These are phyloP conservation scores for Gracilaria domingensis DNA, from an alignment of 23 red algal species.

Conservation along the genomic window DNA sequence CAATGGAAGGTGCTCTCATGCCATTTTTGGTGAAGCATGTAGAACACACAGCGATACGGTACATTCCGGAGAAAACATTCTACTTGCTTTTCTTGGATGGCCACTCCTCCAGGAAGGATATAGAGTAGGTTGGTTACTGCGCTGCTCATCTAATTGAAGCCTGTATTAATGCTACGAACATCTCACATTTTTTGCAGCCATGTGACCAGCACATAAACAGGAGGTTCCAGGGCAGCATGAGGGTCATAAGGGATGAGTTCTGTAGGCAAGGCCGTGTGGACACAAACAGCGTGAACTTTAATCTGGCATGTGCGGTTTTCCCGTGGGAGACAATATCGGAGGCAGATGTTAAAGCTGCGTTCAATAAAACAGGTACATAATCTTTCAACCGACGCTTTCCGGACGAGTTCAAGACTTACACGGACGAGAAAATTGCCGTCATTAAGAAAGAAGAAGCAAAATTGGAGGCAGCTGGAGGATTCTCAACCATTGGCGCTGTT, in stretches of 20 bases:
- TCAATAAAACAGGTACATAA: slow-evolving; percentile 23
- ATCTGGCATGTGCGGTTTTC: slow-evolving; percentile 11
- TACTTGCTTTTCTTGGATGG: slow-evolving; percentile 32
- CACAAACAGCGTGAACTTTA: slow-evolving; percentile 22
- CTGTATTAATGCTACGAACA: slow-evolving; percentile 2
- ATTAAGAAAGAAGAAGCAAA: background rate
- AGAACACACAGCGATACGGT: background rate
- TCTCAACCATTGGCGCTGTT: background rate
- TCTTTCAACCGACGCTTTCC: slow-evolving; percentile 28
- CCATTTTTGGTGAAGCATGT: slow-evolving; percentile 32
- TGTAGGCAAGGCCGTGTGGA: background rate
- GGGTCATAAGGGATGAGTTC: slow-evolving; percentile 21
- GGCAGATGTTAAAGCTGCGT: background rate
- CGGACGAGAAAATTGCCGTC: background rate
- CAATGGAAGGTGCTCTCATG: slow-evolving; percentile 23
- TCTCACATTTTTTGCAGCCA: slow-evolving; percentile 16
- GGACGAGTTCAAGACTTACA: slow-evolving; percentile 7
- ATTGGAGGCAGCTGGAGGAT: background rate
- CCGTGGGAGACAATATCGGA: background rate
- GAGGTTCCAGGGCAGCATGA: slow-evolving; percentile 9
- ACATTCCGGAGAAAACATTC: background rate
- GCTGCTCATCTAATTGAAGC: background rate
- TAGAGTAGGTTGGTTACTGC: slow-evolving; percentile 36
- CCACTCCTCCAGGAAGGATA: slow-evolving; percentile 31
- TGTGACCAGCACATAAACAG: slow-evolving; percentile 49